phyloP scores from a whole-genome alignment of 2,329 filamentous ascomycete genomes.

The Hymenoscyphus repandus region DNA sequence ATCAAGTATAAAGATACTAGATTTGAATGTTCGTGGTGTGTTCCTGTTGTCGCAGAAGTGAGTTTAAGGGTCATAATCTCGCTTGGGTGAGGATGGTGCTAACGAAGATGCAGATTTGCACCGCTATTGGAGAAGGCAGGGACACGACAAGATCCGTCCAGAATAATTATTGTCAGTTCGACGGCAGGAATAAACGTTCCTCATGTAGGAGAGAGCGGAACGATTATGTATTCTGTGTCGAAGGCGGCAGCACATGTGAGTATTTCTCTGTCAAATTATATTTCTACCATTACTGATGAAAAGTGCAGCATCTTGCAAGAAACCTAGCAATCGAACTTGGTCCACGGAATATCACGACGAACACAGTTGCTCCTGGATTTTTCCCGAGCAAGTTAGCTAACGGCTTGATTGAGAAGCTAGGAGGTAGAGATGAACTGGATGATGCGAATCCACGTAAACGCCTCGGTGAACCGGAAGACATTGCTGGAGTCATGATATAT shows the following conservation, averaged over 20 bases:
- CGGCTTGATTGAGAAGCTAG: slow-evolving; percentile 56
- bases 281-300: neutral
- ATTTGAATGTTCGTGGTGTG: slow-evolving; percentile 9
- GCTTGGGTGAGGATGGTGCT: neutral
- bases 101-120: slow-evolving; percentile 19
- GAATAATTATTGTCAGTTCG: slow-evolving; percentile 62
- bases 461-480: slow-evolving; percentile 53
- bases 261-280: neutral
- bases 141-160: slow-evolving; percentile 48
- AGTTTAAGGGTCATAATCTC: slow-evolving; percentile 13
- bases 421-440: slow-evolving; percentile 48
- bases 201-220: slow-evolving; percentile 52
- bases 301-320: slow-evolving; percentile 51
- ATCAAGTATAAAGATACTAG: slow-evolving; percentile 6
- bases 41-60: slow-evolving; percentile 42
- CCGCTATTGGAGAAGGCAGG: slow-evolving; percentile 48
- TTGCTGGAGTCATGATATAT: slow-evolving; percentile 55
- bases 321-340: slow-evolving; percentile 68
- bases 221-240: slow-evolving; percentile 61
- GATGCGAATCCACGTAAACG: slow-evolving; percentile 48
- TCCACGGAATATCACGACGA: slow-evolving; percentile 58
- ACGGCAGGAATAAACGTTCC: slow-evolving; percentile 61
- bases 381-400: slow-evolving; percentile 65
- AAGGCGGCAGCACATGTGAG: slow-evolving; percentile 55
- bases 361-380: slow-evolving; percentile 63